Conservation (phyloP, 306 rosid species). For the Prosopis cineraria region DNA sequence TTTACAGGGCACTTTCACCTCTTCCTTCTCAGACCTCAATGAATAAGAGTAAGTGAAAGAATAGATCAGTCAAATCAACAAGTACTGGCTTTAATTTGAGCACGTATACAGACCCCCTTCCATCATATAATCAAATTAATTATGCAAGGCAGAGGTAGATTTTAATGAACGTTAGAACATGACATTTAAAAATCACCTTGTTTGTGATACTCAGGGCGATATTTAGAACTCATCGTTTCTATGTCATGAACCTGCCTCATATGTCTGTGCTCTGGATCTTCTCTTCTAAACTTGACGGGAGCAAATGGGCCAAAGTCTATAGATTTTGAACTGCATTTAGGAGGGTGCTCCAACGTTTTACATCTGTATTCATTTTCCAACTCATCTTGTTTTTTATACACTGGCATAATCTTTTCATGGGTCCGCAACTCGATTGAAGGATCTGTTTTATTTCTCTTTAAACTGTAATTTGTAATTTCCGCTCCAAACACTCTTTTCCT, state of each 20-base stretch:
- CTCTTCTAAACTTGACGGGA: constrained; percentile 34
- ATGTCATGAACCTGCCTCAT: constrained; percentile 31
- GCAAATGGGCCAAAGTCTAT: constrained; percentile 68
- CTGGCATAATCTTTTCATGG: constrained; percentile 18
- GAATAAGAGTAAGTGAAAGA: not conserved
- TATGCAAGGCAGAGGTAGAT: not conserved
- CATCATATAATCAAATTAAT: not conserved
- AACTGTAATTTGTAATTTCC: constrained; percentile 50
- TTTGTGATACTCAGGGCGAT: constrained; percentile 49
- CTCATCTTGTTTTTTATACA: not conserved
- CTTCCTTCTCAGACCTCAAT: not conserved
- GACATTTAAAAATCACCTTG: constrained; percentile 43
- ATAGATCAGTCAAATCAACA: not conserved
- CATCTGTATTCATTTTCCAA: constrained; percentile 33
- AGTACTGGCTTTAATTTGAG: not conserved
- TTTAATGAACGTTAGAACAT: not conserved
- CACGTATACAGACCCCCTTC: not conserved
- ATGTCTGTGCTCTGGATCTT: constrained; percentile 32
- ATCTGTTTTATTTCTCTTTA: constrained; percentile 43
- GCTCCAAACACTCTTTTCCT: constrained; percentile 57
- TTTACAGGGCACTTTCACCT: not conserved
- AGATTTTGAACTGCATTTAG: constrained; percentile 43
- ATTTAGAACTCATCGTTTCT: constrained; percentile 45
- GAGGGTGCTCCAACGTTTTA: constrained; percentile 21
- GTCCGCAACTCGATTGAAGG: constrained; percentile 8